Evolutionary conservation across 805 yeast genomes (phyloP).

Genomic region (Kazachstania bromeliacearum): DNA sequence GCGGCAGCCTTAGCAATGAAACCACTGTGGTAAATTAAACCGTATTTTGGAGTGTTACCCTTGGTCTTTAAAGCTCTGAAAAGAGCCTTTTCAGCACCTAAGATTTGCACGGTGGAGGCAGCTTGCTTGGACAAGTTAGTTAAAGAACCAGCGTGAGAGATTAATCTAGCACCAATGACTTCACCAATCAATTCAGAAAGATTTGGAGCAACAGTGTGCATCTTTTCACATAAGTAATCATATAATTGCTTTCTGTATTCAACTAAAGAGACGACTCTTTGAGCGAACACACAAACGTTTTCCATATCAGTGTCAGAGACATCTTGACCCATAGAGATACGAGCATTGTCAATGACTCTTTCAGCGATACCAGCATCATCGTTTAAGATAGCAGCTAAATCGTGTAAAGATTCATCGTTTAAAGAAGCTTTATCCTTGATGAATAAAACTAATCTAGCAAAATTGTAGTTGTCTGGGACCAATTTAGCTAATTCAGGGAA

Average conservation of each 20-base stretch:
- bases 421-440: constrained; percentile 83
- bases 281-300: constrained; percentile 83
- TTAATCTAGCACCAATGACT: constrained; percentile 96
- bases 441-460: constrained; percentile 70
- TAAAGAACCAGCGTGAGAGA: constrained; percentile 96
- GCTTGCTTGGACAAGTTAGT: constrained; percentile 96
- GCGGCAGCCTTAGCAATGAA: constrained; percentile 90
- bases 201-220: constrained; percentile 97
- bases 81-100: constrained; percentile 95
- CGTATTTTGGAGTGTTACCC: constrained; percentile 95
- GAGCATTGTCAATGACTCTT: constrained; percentile 86
- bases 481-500: constrained; percentile 94
- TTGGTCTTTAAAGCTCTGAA: constrained; percentile 94
- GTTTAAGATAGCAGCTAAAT: constrained; percentile 72
- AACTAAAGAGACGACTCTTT: constrained; percentile 82
- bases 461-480: constrained; percentile 80
- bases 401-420: constrained; percentile 75
- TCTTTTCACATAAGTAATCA: constrained; percentile 85
- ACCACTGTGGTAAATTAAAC: constrained; percentile 89
- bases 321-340: constrained; percentile 98
- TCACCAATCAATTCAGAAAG: constrained; percentile 95
- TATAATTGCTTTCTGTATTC: constrained; percentile 82
- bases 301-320: constrained; percentile 90
- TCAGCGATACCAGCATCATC: constrained; percentile 91
- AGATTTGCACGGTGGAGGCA: constrained; percentile 95